These are phyloP conservation scores for Cornus controversa DNA, from an alignment of 148 eudicot species.

Conservation along the genomic window DNA sequence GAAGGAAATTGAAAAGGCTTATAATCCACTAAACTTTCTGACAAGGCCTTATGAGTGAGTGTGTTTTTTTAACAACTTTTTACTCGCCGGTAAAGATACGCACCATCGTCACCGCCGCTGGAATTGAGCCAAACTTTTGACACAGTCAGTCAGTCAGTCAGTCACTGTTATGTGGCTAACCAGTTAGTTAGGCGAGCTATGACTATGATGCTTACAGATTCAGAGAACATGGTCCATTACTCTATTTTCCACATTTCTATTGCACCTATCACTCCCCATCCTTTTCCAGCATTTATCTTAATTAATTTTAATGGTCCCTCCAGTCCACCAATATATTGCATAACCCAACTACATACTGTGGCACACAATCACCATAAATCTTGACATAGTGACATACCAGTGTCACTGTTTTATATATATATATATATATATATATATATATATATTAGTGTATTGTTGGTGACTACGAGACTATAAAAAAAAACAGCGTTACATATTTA, in stretches of 20 bases:
- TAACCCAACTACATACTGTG: too few species aligned
- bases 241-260: not conserved
- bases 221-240: not conserved
- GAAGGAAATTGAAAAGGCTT: too few species aligned
- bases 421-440: too few species aligned
- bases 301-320: not conserved
- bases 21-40: too few species aligned
- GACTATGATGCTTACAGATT: slow-evolving; percentile 1
- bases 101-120: too few species aligned
- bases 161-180: not conserved
- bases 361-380: not conserved
- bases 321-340: not conserved
- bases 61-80: not conserved
- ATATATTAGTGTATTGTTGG: too few species aligned
- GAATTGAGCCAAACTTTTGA: too few species aligned
- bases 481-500: too few species aligned
- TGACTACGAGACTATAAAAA: too few species aligned
- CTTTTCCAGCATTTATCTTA: not conserved
- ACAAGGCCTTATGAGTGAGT: too few species aligned
- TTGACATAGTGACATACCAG: not conserved
- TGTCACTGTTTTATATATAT: not conserved
- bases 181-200: not conserved
- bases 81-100: too few species aligned
- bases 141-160: not conserved
- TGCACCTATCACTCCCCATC: not conserved